Conservation (phyloP, 164 flowering plant species). For the Annona squamosa region DNA sequence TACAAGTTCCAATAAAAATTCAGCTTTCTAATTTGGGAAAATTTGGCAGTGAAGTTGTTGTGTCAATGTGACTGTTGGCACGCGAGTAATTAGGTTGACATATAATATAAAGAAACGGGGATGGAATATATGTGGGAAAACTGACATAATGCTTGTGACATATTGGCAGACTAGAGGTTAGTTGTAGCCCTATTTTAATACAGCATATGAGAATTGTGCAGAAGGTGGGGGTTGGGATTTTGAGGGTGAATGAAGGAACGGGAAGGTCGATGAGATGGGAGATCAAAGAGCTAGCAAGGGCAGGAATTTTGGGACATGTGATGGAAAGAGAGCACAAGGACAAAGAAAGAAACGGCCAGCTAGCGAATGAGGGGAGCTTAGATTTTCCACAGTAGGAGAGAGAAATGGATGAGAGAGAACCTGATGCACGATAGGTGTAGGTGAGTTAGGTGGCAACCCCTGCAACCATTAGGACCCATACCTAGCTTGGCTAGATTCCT, state of each 20-base stretch:
- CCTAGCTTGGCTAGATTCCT: slow-evolving; percentile 31
- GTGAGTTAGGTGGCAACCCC: slow-evolving; percentile 33
- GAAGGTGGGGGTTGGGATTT: not conserved
- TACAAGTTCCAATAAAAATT: not conserved
- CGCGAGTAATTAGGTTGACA: not conserved
- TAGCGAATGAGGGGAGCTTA: slow-evolving; percentile 2
- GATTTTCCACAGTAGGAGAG: slow-evolving; percentile 6
- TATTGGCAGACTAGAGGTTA: not conserved
- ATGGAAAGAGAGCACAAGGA: slow-evolving; percentile 15
- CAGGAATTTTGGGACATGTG: not conserved
- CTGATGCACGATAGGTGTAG: slow-evolving; percentile 28
- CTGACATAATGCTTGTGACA: not conserved
- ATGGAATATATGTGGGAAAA: not conserved
- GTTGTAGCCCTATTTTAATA: not conserved
- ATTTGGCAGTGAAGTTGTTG: not conserved
- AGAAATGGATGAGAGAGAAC: slow-evolving; percentile 17
- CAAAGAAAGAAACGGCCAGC: slow-evolving; percentile 13
- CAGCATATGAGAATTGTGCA: not conserved
- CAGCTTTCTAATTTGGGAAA: not conserved
- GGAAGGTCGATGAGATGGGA: slow-evolving; percentile 7
- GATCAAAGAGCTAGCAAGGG: not conserved
- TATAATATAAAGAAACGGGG: not conserved
- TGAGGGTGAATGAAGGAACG: too few relatives aligned
- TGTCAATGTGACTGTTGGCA: not conserved
- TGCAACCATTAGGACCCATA: slow-evolving; percentile 25